Conservation (phyloP, 352 stramenopile genomes). For the Pythium aphanidermatum region DNA sequence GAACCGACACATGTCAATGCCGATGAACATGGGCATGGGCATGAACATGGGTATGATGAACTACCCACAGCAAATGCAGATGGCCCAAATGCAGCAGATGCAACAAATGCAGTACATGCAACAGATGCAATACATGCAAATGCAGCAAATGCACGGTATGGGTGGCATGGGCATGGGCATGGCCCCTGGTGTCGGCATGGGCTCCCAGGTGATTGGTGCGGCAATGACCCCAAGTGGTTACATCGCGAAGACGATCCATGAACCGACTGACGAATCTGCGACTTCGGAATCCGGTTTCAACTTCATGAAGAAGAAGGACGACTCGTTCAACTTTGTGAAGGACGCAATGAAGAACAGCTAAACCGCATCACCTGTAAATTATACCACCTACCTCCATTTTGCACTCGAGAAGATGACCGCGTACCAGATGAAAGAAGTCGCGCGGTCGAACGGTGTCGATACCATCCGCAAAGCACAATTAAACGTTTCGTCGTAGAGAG, state of each 20-base stretch:
- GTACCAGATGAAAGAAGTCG: slow-evolving; percentile 18
- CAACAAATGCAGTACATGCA: slow-evolving; percentile 64
- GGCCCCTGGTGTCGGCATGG: slow-evolving; percentile 12
- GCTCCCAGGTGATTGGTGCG: slow-evolving; percentile 75
- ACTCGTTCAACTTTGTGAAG: slow-evolving; percentile 88
- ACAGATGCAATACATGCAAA: slow-evolving; percentile 69
- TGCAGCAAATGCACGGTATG: slow-evolving; percentile 43
- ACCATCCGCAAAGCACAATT: slow-evolving; percentile 1
- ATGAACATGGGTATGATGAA: slow-evolving; percentile 72
- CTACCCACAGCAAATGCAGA: slow-evolving; percentile 36
- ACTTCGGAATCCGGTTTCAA: slow-evolving; percentile 64
- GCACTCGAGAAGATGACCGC: slow-evolving; percentile 2
- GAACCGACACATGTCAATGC: slow-evolving; percentile 36
- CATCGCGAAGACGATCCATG: slow-evolving; percentile 86
- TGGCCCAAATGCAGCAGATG: slow-evolving; percentile 42
- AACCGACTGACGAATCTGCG: slow-evolving; percentile 60
- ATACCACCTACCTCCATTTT: slow-evolving; percentile 21
- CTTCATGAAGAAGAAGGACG: slow-evolving; percentile 86
- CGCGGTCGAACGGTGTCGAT: background rate
- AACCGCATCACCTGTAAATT: slow-evolving; percentile 47
- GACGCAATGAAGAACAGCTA: slow-evolving; percentile 87
- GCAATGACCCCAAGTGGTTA: slow-evolving; percentile 81
- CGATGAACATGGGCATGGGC: slow-evolving; percentile 49
- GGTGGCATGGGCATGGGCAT: slow-evolving; percentile 23
- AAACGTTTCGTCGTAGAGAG: slow-evolving; percentile 5